Evolutionary conservation across 1,284 basidiomycete species (phyloP).

Genomic region (Blastosporella zonata): DNA sequence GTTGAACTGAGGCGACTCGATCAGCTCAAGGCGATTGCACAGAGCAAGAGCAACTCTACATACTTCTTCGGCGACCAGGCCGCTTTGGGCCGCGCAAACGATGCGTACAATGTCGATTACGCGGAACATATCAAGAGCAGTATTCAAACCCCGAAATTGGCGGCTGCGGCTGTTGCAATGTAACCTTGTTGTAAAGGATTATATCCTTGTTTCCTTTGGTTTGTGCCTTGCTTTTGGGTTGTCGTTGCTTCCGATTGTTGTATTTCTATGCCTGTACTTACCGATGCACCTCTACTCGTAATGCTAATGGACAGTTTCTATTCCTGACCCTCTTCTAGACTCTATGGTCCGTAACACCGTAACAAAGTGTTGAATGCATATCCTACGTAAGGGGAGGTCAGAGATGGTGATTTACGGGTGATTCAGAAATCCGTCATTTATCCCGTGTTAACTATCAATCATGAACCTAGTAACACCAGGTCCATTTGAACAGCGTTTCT

Average conservation of each 20-base stretch:
- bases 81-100: conserved; percentile 32
- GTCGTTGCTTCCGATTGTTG: background rate
- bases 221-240: background rate
- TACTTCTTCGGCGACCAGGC: conserved; percentile 52
- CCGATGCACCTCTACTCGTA: background rate
- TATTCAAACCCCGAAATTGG: conserved; percentile 22
- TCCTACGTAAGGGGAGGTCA: too few relatives aligned
- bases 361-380: too few relatives aligned
- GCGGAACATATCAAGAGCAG: conserved; percentile 43
- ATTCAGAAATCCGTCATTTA: too few relatives aligned
- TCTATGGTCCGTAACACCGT: too few relatives aligned
- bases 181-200: background rate
- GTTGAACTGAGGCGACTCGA: conserved; percentile 46
- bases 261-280: background rate
- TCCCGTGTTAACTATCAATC: too few relatives aligned
- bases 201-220: background rate
- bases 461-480: too few relatives aligned
- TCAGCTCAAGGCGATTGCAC: conserved; percentile 48
- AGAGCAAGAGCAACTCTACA: conserved; percentile 45
- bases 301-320: background rate
- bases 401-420: too few relatives aligned
- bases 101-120: conserved; percentile 45
- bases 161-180: background rate
- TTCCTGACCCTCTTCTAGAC: too few relatives aligned
- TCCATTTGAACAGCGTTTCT: too few relatives aligned